Evolutionary conservation across 768 basidiomycete genomes (phyloP), one percentile per base, ranked within the genome.

Genomic region (Lentinula guzmanii): DNA sequence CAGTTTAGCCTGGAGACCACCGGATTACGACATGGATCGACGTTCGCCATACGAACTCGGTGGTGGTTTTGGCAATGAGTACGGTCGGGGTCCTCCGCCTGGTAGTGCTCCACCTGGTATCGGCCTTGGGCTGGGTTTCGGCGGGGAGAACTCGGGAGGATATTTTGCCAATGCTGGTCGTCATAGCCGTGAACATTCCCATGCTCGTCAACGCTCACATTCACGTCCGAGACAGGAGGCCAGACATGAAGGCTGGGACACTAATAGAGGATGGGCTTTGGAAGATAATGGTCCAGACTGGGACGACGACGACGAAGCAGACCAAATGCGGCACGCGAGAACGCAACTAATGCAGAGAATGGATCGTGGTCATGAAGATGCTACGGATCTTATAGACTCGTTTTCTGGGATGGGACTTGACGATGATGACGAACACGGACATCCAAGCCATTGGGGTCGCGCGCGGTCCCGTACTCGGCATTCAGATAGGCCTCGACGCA

Each of bases 1-100:
- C 9, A 59, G 58, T 21, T 6, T 50, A 5, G 58, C 58, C 2
- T 59, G 58, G 58, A 18, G 58, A 48, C 58, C 58, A 15, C 58
- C 58, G 15, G 45, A 59, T 3, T 51, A 42, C 35, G 58, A 34
- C 24, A 10, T 18, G 34, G 53, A 54, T 24, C 18, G 21, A 7
- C 41, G 15, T 5, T 28, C 24, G 24, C 9, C 11, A 1, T 13
- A 21, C n/a, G 53, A 35, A 54, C 11, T 8, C 21, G 35, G 34
- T 28, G 56, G 11, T 45, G 42, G 24, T 9, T 39, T n/a, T 15
- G 54, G 16, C 37, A 33, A 24, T 21, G 45, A 45, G 15, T 51
- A 37, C 5, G 16, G 18, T 33, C 41, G 31, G 33, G 31, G 37
- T 18, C 43, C 43, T 48, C 58, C 58, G 4, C 37, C 41, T 59